Base-by-base conservation (phyloP, 371 early-diverging fungal species). In the Gilbertella persicaria region DNA sequence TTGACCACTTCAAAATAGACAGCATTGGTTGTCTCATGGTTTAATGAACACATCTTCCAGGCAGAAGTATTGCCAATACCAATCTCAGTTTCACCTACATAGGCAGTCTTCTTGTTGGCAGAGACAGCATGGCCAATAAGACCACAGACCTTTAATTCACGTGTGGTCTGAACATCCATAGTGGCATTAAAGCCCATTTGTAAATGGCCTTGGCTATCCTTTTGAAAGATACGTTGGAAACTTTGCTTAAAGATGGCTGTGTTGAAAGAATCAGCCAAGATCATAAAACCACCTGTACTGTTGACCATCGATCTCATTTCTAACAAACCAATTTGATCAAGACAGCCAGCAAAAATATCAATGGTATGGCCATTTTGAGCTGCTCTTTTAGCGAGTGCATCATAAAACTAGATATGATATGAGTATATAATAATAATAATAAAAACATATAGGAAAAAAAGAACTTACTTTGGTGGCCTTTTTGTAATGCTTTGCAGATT, bases 151-250 rank as follows among this genome's bases (percentile, higher is more conserved):
- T 91, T 89, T 23, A 98, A 80, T 61, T 98, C 99, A 64, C 90
- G 85, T 7, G 95, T 92, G 0, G 95, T 96, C 80, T 94, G 51
- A 19, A 99, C 96, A 66, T 97, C 97, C 33, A 99, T 73, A 6
- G 94, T 94, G n/a, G 96, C 99, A 73, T 99, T 99, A 78, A 99
- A 99, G 12, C 95, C 99, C 92, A 95, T 91, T 62, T 85, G 82
- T 66, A 99, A 75, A 52, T 87, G 79, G 10, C 93, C 96, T 47
- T 92, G 87, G 12, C 81, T 83, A 60, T 97, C 97, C 73, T 93
- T 96, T 50, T 81, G 86, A 78, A 97, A 94, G 37, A 99, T 67
- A 36, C 93, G 84, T 64, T 93, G 90, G 86, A 95, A 96, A 61
- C 93, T 91, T 71, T 97, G 95, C 78, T 96, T 97, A 81, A 98